Base-by-base conservation (phyloP, 129 eudicot species). In the Pittosporum tobira region DNA sequence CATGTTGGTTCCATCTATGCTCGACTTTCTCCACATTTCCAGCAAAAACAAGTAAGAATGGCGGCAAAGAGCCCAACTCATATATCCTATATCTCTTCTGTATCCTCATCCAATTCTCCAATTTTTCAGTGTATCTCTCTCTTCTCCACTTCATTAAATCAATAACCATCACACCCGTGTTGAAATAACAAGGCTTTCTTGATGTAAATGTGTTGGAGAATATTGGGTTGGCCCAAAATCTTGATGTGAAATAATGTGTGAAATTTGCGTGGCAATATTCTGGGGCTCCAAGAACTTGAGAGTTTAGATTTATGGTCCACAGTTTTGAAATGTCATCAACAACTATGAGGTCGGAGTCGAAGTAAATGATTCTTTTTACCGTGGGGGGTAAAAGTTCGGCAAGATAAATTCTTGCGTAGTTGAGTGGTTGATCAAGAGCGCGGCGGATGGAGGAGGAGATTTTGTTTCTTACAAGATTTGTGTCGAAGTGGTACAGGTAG, bases 141-240 rank as follows among this genome's bases (percentile, higher is more conserved):
- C 12, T 24, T n/a, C 97, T 68, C 97, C 97, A 89, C 48, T 68
- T 82, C 1, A 23, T 9, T 53, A 89, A 45, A 43, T 89, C 88
- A 6, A 89, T 79, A 21, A 89, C 97, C 97, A 89, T 89, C 19
- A 89, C 97, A 2, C 97, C 97, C 1, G 97, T 84, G 77, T 88
- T 88, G 43, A 88, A 88, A 38, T 88, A 88, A 31, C 96, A 88
- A 3, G 93, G 81, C 5, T 24, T 71, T 2, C 83, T 57, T 22
- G 46, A 52, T 4, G 48, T 52, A 49, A 89, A 79, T 0, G 66
- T 65, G 62, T 55, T 70, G 30, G 75, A 47, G 38, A 84, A 76
- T 5, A 54, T 0, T 0, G 78, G 84, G 63, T 66, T 67, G 10
- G 71, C 54, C 97, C 97, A 89, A 76, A 89, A 89, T 10, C 46